Percentiles rank a stretch among this genome's conserved stretches.
These are phyloP conservation scores for Fusarium illudens DNA, from an alignment of 2,329 filamentous ascomycete species.

Conservation along the genomic window DNA sequence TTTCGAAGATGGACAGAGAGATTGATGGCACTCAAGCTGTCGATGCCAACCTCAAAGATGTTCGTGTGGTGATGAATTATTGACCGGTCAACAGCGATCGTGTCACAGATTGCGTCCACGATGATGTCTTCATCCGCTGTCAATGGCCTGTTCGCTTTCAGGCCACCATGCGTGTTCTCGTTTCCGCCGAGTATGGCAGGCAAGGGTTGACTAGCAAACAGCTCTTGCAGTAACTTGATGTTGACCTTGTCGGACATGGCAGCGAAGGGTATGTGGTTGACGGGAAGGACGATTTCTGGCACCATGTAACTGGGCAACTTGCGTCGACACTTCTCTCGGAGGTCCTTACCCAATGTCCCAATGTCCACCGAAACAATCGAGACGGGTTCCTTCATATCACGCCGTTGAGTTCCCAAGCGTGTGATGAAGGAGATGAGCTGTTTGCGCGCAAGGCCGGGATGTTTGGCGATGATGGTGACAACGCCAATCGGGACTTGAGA, in stretches of 20 bases:
- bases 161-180: neutral
- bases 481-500: neutral
- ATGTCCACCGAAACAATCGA: neutral
- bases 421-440: neutral
- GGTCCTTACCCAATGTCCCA: neutral
- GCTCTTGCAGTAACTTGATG: neutral
- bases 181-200: neutral
- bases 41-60: neutral
- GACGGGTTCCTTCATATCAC: neutral
- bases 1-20: neutral
- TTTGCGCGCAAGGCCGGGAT: neutral
- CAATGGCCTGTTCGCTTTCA: neutral
- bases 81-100: neutral
- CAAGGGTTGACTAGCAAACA: neutral
- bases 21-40: neutral
- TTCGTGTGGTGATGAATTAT: neutral
- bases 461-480: neutral
- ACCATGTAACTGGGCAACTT: constrained; percentile 1
- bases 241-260: neutral
- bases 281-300: neutral
- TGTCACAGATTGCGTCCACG: neutral
- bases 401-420: neutral
- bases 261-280: neutral
- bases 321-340: neutral
- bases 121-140: neutral